These are phyloP conservation scores for Papiliotrema flavescens DNA, from an alignment of 1,284 basidiomycete species.

Conservation along the genomic window DNA sequence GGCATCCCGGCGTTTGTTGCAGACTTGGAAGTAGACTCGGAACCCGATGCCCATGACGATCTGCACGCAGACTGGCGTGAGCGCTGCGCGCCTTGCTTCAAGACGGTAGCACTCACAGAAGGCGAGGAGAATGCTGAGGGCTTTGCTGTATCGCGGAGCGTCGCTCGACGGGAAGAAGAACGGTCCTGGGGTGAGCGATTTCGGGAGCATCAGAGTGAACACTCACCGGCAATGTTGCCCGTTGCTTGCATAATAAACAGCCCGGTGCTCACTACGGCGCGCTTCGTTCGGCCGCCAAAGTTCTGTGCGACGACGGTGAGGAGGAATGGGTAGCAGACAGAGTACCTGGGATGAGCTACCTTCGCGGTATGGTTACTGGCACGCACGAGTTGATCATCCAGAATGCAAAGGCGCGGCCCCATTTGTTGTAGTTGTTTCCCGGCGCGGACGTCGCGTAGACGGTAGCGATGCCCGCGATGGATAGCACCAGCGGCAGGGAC, in stretches of 20 bases:
- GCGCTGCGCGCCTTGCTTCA: too few relatives aligned
- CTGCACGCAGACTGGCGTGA: slow-evolving; percentile 1
- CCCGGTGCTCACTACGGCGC: slow-evolving; percentile 11
- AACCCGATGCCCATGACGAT: slow-evolving; percentile 9
- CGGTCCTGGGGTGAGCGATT: background rate
- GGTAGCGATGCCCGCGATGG: slow-evolving; percentile 15
- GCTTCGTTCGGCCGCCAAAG: slow-evolving; percentile 16
- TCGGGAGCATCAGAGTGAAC: too few relatives aligned
- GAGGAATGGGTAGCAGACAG: slow-evolving; percentile 14
- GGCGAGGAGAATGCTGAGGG: slow-evolving; percentile 16
- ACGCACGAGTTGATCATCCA: slow-evolving; percentile 16
- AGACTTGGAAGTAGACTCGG: slow-evolving; percentile 9
- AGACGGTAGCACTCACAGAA: slow-evolving; percentile 5
- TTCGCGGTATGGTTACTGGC: too few relatives aligned
- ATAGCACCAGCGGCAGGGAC: slow-evolving; percentile 13
- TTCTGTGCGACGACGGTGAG: slow-evolving; percentile 13
- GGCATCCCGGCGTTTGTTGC: slow-evolving; percentile 8
- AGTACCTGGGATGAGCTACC: background rate
- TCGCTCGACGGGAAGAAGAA: slow-evolving; percentile 16
- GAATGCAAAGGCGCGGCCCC: slow-evolving; percentile 14
- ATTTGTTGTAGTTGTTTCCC: slow-evolving; percentile 13
- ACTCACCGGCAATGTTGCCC: slow-evolving; percentile 13
- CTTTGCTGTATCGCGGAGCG: slow-evolving; percentile 8
- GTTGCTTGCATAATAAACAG: slow-evolving; percentile 8
- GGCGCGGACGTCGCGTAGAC: slow-evolving; percentile 15